phyloP scores from a whole-genome alignment of 345 rosid genomes.

The Rhodomyrtus tomentosa region DNA sequence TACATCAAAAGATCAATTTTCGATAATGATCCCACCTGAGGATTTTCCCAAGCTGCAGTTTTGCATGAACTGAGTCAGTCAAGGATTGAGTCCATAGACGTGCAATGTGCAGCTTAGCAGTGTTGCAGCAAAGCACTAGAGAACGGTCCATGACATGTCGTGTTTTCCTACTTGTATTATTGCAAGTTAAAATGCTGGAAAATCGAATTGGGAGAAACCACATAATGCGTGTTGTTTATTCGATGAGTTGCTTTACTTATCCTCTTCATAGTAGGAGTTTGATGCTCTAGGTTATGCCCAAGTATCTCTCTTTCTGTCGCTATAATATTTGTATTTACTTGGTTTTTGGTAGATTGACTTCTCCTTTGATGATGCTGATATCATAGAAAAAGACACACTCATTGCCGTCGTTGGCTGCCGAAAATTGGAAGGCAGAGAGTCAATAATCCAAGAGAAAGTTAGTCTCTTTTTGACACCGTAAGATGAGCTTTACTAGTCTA shows the following conservation, averaged over 20 bases:
- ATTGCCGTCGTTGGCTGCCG: slow-evolving; percentile 55
- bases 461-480: neutral
- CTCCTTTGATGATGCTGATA: slow-evolving; percentile 83
- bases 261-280: neutral
- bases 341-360: slow-evolving; percentile 58
- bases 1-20: neutral
- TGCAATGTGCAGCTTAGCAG: neutral
- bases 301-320: neutral
- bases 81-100: neutral
- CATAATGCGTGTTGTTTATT: neutral
- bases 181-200: neutral
- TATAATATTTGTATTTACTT: neutral
- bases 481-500: neutral
- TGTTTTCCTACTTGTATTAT: neutral
- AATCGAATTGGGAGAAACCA: neutral
- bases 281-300: neutral
- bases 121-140: neutral
- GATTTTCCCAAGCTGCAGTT: neutral
- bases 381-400: slow-evolving; percentile 57
- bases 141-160: neutral
- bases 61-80: neutral
- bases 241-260: neutral
- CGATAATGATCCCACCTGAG: neutral
- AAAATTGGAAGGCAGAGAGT: slow-evolving; percentile 38
- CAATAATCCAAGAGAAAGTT: slow-evolving; percentile 65